Conservation (phyloP, 2,329 filamentous ascomycete species). For the Penicillium vulpinum region DNA sequence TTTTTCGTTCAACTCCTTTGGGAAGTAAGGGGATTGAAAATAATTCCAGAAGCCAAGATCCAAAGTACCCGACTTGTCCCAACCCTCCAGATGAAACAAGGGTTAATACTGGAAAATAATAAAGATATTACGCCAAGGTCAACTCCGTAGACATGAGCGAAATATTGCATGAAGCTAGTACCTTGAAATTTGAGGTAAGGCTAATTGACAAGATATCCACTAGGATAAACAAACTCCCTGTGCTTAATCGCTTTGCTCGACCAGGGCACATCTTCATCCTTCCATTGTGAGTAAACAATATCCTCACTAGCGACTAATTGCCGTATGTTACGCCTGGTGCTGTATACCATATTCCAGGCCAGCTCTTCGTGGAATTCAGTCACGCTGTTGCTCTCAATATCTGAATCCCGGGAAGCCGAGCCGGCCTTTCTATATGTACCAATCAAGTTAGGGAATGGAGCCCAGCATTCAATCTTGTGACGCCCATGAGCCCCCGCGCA, state of each 20-base stretch:
- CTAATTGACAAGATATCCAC: constrained; percentile 18
- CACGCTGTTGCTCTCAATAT: constrained; percentile 26
- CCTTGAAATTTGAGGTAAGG: not conserved
- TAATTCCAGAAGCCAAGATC: not conserved
- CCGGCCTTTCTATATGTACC: constrained; percentile 49
- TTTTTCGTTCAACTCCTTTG: not conserved
- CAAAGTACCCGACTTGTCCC: no score
- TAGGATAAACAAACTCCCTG: constrained; percentile 23
- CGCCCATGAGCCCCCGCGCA: constrained; percentile 42
- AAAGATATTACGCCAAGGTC: not conserved
- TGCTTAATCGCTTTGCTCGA: constrained; percentile 17
- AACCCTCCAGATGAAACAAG: not conserved
- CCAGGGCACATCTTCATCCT: constrained; percentile 20
- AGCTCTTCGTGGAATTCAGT: constrained; percentile 16
- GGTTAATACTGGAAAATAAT: not conserved
- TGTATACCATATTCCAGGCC: constrained; percentile 27
- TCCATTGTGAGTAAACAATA: constrained; percentile 23
- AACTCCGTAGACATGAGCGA: no score
- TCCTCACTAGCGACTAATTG: constrained; percentile 21
- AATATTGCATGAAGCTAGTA: not conserved
- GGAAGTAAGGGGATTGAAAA: not conserved
- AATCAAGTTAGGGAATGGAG: constrained; percentile 50
- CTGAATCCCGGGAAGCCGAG: constrained; percentile 25
- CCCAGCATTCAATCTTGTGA: constrained; percentile 36
- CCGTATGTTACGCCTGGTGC: constrained; percentile 27